Conservation (phyloP, 2,329 filamentous ascomycete species). For the Macroventuria anomochaeta region DNA sequence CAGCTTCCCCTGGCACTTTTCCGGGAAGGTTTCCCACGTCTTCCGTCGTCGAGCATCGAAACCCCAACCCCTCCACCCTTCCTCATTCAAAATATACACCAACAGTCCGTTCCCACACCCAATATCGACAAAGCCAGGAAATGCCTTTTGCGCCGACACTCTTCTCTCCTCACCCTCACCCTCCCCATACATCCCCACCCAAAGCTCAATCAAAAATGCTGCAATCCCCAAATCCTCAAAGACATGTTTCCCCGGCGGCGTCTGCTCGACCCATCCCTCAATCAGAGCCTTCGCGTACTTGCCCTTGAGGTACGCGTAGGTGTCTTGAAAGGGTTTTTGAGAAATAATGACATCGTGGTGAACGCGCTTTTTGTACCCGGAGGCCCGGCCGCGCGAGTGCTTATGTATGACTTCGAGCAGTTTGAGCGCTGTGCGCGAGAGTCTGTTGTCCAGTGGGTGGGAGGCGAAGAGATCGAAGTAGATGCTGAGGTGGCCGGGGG, state of each 20-base stretch:
- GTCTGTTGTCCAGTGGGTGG: conserved; percentile 55
- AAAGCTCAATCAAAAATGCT: conserved; percentile 90
- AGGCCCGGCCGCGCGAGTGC: conserved; percentile 69
- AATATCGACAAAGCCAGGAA: conserved; percentile 93
- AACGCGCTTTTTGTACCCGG: conserved; percentile 79
- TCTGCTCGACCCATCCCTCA: conserved; percentile 81
- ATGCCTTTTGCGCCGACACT: conserved; percentile 48
- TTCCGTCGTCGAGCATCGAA: conserved; percentile 89
- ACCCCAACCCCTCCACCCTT: conserved; percentile 86
- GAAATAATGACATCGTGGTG: conserved; percentile 83
- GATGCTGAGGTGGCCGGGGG: conserved; percentile 55
- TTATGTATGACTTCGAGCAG: conserved; percentile 74
- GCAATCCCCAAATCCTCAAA: conserved; percentile 94
- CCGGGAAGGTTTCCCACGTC: conserved; percentile 78
- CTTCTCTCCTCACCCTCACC: conserved; percentile 7
- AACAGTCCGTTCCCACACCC: conserved; percentile 94
- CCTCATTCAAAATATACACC: conserved; percentile 78
- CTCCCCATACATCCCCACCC: conserved; percentile 77
- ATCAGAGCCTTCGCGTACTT: conserved; percentile 77
- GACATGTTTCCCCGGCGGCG: conserved; percentile 88
- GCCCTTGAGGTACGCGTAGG: conserved; percentile 79
- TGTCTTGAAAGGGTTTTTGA: conserved; percentile 79
- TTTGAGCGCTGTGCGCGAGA: conserved; percentile 71
- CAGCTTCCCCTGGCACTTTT: conserved; percentile 56
- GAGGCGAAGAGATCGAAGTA: conserved; percentile 58